Conservation (phyloP, 2,329 filamentous ascomycete species). For the Madurella mycetomatis region DNA sequence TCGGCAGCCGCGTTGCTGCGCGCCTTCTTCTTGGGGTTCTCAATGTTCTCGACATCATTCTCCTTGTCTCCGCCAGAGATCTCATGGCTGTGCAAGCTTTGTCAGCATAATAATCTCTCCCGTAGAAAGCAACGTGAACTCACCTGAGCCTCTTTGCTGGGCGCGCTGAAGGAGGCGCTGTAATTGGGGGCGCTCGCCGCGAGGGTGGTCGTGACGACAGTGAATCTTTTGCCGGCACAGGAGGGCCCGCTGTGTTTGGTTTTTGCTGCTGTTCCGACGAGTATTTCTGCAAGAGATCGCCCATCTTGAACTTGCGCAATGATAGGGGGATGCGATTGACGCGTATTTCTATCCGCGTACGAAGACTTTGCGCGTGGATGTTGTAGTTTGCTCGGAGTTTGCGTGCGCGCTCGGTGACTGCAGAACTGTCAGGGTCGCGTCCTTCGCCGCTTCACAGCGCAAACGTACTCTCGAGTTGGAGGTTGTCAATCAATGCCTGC, state of each 20-base stretch:
- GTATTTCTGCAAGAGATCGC: slow-evolving; percentile 62
- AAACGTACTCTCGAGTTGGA: slow-evolving; percentile 77
- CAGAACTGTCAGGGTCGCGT: slow-evolving; percentile 14
- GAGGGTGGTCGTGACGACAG: slow-evolving; percentile 26
- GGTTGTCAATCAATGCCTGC: slow-evolving; percentile 80
- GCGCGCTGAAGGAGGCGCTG: slow-evolving; percentile 12
- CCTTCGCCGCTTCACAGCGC: not conserved
- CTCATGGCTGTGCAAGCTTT: slow-evolving; percentile 49
- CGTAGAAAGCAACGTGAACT: slow-evolving; percentile 23
- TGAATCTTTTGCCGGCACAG: slow-evolving; percentile 48
- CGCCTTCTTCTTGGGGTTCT: slow-evolving; percentile 67
- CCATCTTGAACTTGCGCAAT: slow-evolving; percentile 75
- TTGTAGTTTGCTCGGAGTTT: slow-evolving; percentile 86
- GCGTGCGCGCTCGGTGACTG: slow-evolving; percentile 82
- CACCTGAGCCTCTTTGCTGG: slow-evolving; percentile 51
- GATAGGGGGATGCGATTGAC: slow-evolving; percentile 84
- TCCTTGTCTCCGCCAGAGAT: slow-evolving; percentile 69
- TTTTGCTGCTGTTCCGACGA: slow-evolving; percentile 39
- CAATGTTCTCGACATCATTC: slow-evolving; percentile 56
- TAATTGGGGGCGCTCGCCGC: slow-evolving; percentile 34
- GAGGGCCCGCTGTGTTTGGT: slow-evolving; percentile 35
- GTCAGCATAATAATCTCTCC: slow-evolving; percentile 22
- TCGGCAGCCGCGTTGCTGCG: slow-evolving; percentile 44
- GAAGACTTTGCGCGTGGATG: slow-evolving; percentile 78
- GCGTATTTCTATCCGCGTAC: slow-evolving; percentile 84